Conservation (phyloP, 805 yeast genomes). For the Barnettozyma wickerhamii region DNA sequence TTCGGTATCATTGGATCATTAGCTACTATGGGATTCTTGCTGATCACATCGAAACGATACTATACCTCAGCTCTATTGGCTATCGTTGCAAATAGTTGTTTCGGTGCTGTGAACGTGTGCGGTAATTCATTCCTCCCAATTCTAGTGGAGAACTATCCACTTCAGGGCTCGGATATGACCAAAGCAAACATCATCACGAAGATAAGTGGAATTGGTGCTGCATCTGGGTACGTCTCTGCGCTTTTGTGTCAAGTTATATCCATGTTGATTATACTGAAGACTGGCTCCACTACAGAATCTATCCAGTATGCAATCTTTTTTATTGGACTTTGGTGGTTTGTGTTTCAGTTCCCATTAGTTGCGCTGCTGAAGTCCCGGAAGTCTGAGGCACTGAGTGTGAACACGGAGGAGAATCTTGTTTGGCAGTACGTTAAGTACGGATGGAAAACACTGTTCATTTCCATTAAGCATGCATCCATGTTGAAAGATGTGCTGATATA, state of each 20-base stretch:
- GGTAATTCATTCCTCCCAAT: slow-evolving; percentile 72
- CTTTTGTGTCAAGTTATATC: slow-evolving; percentile 60
- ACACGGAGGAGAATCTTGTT: slow-evolving; percentile 11
- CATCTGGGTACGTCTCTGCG: slow-evolving; percentile 67
- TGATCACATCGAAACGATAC: slow-evolving; percentile 36
- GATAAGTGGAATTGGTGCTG: slow-evolving; percentile 67
- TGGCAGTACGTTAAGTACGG: slow-evolving; percentile 47
- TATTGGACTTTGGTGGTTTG: slow-evolving; percentile 76
- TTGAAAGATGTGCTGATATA: slow-evolving; percentile 64
- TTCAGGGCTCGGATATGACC: slow-evolving; percentile 1
- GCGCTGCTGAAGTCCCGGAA: slow-evolving; percentile 43
- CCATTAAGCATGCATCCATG: slow-evolving; percentile 55
- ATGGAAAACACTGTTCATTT: slow-evolving; percentile 52
- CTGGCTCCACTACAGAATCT: slow-evolving; percentile 36
- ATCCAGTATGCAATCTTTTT: slow-evolving; percentile 55
- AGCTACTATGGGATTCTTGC: slow-evolving; percentile 43
- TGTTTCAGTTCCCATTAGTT: slow-evolving; percentile 61
- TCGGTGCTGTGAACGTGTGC: slow-evolving; percentile 76
- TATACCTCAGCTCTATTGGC: slow-evolving; percentile 54
- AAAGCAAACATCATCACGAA: slow-evolving; percentile 41
- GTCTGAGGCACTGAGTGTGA: slow-evolving; percentile 31
- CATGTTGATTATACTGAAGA: slow-evolving; percentile 41
- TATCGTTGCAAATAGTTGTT: slow-evolving; percentile 60
- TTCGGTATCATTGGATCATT: slow-evolving; percentile 60
- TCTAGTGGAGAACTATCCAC: slow-evolving; percentile 41